Percentiles rank a stretch among this genome's conserved stretches.
These are phyloP conservation scores for Venturia oleaginea DNA, from an alignment of 2,329 filamentous ascomycete genomes.

Conservation along the genomic window DNA sequence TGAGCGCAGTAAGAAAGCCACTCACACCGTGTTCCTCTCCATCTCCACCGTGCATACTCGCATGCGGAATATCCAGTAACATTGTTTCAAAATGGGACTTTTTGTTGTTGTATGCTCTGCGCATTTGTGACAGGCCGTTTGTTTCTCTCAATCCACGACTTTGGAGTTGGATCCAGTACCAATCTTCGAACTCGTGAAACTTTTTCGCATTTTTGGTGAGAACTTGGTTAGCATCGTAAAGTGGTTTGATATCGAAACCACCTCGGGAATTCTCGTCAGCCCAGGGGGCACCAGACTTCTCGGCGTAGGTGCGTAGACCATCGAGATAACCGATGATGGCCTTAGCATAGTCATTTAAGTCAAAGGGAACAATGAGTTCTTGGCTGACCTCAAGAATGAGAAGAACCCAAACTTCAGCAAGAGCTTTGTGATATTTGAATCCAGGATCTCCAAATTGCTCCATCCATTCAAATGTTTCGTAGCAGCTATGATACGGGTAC, in stretches of 20 bases:
- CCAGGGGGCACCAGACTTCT: constrained; percentile 40
- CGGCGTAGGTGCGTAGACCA: constrained; percentile 57
- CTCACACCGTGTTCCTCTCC: constrained; percentile 52
- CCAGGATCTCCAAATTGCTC: constrained; percentile 67
- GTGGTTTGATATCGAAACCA: constrained; percentile 45
- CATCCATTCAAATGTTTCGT: constrained; percentile 88
- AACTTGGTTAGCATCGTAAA: constrained; percentile 54
- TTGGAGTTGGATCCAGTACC: constrained; percentile 67
- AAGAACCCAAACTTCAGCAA: constrained; percentile 72
- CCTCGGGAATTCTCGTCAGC: constrained; percentile 21
- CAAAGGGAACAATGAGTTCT: constrained; percentile 71
- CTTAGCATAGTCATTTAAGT: constrained; percentile 63
- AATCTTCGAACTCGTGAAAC: constrained; percentile 68
- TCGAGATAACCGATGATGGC: constrained; percentile 56
- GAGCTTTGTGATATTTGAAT: constrained; percentile 69
- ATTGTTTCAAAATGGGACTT: constrained; percentile 76
- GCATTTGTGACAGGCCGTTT: constrained; percentile 53
- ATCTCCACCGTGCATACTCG: constrained; percentile 32
- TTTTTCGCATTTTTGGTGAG: constrained; percentile 51
- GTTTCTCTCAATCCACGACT: constrained; percentile 68
- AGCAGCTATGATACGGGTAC: constrained; percentile 72
- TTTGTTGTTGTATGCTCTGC: constrained; percentile 69
- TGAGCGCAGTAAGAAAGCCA: constrained; percentile 21
- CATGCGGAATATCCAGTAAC: constrained; percentile 64
- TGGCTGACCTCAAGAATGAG: constrained; percentile 81